phyloP scores from a whole-genome alignment of 192 early-diverging fungal species.

The Neocallimastix lanati region DNA sequence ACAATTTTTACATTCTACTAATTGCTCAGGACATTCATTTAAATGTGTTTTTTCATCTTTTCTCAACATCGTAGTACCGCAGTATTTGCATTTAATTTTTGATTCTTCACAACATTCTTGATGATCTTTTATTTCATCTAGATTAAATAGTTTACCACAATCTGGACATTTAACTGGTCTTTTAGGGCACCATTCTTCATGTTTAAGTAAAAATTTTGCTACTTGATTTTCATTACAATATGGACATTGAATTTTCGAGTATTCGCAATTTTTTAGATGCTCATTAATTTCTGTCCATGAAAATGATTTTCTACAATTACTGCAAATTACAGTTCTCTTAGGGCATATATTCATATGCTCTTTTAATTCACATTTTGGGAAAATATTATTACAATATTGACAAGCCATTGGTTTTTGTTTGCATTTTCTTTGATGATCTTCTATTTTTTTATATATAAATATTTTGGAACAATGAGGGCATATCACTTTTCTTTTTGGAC shows the following conservation, averaged over 20 bases:
- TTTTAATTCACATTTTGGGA: not conserved
- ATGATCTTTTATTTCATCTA: not conserved
- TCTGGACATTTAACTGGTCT: not conserved
- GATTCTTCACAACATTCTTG: not conserved
- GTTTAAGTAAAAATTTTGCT: not conserved
- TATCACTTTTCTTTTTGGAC: not conserved
- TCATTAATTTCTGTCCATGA: not conserved
- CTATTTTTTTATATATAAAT: not conserved
- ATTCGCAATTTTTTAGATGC: not conserved
- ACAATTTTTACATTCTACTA: not conserved
- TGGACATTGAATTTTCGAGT: not conserved
- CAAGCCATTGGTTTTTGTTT: not conserved
- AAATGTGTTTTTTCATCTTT: not conserved
- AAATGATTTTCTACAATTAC: not conserved
- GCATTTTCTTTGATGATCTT: not conserved
- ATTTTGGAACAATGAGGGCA: not conserved
- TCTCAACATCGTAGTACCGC: not conserved
- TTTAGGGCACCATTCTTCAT: not conserved
- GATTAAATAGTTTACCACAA: not conserved
- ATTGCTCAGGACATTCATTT: not conserved
- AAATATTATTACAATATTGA: not conserved
- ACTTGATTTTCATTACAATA: not conserved
- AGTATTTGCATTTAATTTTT: not conserved
- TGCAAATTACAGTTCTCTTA: not conserved
- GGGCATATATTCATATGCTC: not conserved